Evolutionary conservation across 2,329 filamentous ascomycete species (phyloP).

Genomic region (Trichoderma atrobrunneum): DNA sequence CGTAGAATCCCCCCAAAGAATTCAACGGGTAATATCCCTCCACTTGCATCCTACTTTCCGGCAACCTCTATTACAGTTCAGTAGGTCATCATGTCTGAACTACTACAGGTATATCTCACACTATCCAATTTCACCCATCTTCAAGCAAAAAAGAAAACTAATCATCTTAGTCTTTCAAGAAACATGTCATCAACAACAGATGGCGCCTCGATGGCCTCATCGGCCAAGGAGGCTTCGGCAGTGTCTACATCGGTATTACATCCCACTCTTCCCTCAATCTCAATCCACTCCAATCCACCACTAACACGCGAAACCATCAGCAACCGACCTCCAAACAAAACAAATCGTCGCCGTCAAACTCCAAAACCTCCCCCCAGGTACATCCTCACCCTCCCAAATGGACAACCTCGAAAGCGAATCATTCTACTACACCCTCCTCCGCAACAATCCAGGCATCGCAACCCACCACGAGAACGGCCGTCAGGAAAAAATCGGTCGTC

Average conservation of each 20-base stretch:
- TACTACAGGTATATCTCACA: neutral
- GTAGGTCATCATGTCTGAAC: neutral
- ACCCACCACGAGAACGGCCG: slow-evolving; percentile 24
- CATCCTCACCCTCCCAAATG: neutral
- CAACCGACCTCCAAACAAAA: slow-evolving; percentile 25
- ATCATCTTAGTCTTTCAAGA: neutral
- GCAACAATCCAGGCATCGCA: slow-evolving; percentile 25
- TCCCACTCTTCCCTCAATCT: neutral
- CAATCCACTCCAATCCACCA: neutral
- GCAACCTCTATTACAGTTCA: neutral
- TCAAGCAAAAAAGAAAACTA: neutral
- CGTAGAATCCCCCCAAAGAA: neutral
- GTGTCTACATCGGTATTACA: slow-evolving; percentile 10
- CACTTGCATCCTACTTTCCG: neutral
- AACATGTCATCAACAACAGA: neutral
- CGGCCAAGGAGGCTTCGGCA: slow-evolving; percentile 16
- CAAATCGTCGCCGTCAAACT: slow-evolving; percentile 38
- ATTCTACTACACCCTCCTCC: slow-evolving; percentile 20
- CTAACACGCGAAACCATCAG: neutral
- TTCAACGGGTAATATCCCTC: neutral
- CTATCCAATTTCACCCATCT: neutral
- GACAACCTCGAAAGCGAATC: slow-evolving; percentile 22
- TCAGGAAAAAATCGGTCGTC: slow-evolving; percentile 5
- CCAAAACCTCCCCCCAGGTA: neutral
- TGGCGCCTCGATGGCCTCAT: slow-evolving; percentile 12